Evolutionary conservation across 305 asterid genomes (phyloP), one percentile per base, ranked within the genome.

Genomic region (Fraxinus velutina): DNA sequence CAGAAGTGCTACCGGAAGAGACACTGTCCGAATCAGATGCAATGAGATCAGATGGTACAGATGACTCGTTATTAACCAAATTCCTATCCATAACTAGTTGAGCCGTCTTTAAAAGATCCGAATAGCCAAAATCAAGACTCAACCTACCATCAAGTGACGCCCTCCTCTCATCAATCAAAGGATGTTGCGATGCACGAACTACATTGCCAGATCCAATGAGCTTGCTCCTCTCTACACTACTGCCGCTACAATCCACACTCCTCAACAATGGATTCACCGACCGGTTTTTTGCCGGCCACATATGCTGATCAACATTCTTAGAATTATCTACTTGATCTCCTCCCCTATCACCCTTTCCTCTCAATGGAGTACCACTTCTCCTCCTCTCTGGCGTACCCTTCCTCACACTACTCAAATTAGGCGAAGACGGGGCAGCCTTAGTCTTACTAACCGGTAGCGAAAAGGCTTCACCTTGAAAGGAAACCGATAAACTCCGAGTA

Each of bases 1-100:
- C 99, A 1, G 97, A 89, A 79, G 95, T 92, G 83, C 99, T 96
- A 78, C 97, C 98, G 24, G 99, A 96, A 36, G 98, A 96, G 75
- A 91, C 97, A 75, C 98, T 96, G 82, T 96, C 99, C 1, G 98
- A 89, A 86, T 96, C 99, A 21, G 98, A 94, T 4, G 91, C 91
- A 55, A 92, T 89, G 80, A 88, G 89, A 84, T 93, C 96, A 88
- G 90, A 89, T 0, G 89, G 92, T 82, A 84, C 78, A n/a, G 85
- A 81, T 6, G 85, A 84, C 85, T 89, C 93, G 62, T 83, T 86
- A 81, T 81, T 85, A 36, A 84, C 90, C 15, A 88, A 88, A 88
- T 87, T 88, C 52, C 88, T 89, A 77, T 89, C 89, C n/a, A 78
- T 79, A 52, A 73, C 84, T 68, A 27, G 74, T 68, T 12, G 74